Evolutionary conservation across 2,329 filamentous ascomycete genomes (phyloP).

Genomic region (Monilinia fructicola): DNA sequence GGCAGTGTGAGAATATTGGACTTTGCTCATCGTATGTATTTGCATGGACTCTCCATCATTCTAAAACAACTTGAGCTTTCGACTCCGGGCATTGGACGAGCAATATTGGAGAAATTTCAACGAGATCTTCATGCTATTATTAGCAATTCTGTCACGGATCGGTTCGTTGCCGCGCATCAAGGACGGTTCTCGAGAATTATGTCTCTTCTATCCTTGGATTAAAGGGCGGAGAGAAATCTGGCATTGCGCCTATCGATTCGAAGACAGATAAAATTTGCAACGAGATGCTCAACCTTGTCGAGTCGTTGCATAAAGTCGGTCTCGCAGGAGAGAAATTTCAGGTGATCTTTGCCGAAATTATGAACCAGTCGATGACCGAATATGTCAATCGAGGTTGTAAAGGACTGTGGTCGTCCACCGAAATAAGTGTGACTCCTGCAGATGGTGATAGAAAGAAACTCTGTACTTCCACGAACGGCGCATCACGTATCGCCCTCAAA

Average conservation of each 20-base stretch:
- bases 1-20: conserved; percentile 59
- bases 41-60: conserved; percentile 55
- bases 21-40: conserved; percentile 57
- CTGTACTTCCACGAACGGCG: conserved; percentile 38
- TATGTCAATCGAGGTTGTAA: conserved; percentile 63
- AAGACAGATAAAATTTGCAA: conserved; percentile 46
- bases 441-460: conserved; percentile 24
- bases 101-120: conserved; percentile 52
- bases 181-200: conserved; percentile 54
- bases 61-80: conserved; percentile 45
- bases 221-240: neutral
- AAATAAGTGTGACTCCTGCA: conserved; percentile 10
- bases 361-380: conserved; percentile 63
- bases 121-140: conserved; percentile 64
- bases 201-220: conserved; percentile 50
- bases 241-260: conserved; percentile 3
- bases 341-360: conserved; percentile 68
- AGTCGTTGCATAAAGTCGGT: conserved; percentile 62
- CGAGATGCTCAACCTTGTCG: conserved; percentile 56
- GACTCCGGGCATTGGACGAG: conserved; percentile 40
- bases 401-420: conserved; percentile 54
- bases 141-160: conserved; percentile 58
- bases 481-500: conserved; percentile 47
- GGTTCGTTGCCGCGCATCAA: conserved; percentile 55
- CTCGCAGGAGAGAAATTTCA: conserved; percentile 69